phyloP scores from a whole-genome alignment of 495 filamentous ascomycete genomes.

The Cetradonia linearis region DNA sequence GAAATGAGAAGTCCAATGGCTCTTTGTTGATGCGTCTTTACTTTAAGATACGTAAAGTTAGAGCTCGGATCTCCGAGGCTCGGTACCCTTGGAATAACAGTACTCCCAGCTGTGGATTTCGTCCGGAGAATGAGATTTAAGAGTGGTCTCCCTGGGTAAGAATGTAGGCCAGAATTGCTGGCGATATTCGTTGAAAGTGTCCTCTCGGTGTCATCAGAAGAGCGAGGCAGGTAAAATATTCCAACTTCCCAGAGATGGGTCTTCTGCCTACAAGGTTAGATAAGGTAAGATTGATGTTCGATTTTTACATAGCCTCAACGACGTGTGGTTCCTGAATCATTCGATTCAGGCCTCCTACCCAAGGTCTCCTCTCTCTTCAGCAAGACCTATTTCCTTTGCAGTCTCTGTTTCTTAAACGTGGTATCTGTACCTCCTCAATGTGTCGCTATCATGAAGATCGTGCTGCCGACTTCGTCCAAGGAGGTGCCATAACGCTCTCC shows the following conservation, averaged over 20 bases:
- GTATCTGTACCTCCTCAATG: neutral
- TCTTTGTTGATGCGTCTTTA: neutral
- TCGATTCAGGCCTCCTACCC: neutral
- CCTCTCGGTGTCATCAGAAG: neutral
- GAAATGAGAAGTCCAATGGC: neutral
- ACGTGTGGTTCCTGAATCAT: neutral
- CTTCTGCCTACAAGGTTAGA: neutral
- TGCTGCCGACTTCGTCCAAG: constrained; percentile 29
- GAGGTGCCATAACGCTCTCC: constrained; percentile 44
- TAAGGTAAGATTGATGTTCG: neutral
- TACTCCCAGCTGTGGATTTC: neutral
- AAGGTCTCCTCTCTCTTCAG: neutral
- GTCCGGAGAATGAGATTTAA: neutral
- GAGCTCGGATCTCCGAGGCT: neutral
- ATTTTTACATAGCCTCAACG: neutral
- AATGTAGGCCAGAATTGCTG: neutral
- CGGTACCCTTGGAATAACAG: neutral
- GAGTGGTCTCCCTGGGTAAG: neutral
- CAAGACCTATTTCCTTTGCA: neutral
- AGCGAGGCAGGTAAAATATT: neutral
- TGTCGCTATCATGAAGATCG: constrained; percentile 38
- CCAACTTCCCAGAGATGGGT: neutral
- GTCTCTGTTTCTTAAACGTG: neutral
- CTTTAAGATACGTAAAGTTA: neutral
- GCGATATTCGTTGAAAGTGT: neutral